Evolutionary conservation across 768 basidiomycete species (phyloP).

Genomic region (Mycena polygramma): DNA sequence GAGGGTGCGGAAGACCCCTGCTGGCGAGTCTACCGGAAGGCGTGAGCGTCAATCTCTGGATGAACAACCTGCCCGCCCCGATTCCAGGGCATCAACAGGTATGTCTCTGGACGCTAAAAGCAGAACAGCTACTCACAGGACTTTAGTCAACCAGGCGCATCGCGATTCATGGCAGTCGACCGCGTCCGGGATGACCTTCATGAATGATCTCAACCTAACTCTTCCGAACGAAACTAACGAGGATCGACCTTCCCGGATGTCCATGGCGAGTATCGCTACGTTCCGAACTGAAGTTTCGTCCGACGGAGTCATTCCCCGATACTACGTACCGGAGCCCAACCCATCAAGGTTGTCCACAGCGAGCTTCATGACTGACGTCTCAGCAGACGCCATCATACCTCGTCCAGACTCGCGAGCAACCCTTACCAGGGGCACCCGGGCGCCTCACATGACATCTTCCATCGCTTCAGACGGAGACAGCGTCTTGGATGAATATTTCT

Average conservation of each 20-base stretch:
- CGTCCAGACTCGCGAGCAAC: slow-evolving; percentile 30
- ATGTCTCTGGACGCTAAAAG: not conserved
- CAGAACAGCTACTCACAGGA: slow-evolving; percentile 3
- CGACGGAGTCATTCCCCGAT: slow-evolving; percentile 67
- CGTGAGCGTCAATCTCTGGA: slow-evolving; percentile 31
- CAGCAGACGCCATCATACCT: slow-evolving; percentile 56
- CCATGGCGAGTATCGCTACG: slow-evolving; percentile 68
- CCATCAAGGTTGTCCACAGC: slow-evolving; percentile 34
- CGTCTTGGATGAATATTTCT: slow-evolving; percentile 48
- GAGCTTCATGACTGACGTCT: slow-evolving; percentile 49
- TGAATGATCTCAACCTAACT: slow-evolving; percentile 55
- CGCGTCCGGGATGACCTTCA: slow-evolving; percentile 52
- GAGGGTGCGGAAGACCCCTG: slow-evolving; percentile 15
- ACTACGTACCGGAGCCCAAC: slow-evolving; percentile 35
- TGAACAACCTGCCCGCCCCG: slow-evolving; percentile 33
- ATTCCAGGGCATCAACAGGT: slow-evolving; percentile 36
- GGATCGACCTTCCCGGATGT: slow-evolving; percentile 49
- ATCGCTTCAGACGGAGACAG: slow-evolving; percentile 47
- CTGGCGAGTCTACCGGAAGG: slow-evolving; percentile 6
- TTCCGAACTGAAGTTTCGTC: slow-evolving; percentile 69
- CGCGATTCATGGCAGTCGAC: slow-evolving; percentile 64
- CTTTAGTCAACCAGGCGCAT: slow-evolving; percentile 42
- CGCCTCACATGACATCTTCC: slow-evolving; percentile 5
- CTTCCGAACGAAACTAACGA: slow-evolving; percentile 52
- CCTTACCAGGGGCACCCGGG: not conserved